A percentile compares a stretch with the other conserved stretches of the same genome.
Conservation (phyloP, 2,329 filamentous ascomycete genomes). For the Claviceps sp. region DNA sequence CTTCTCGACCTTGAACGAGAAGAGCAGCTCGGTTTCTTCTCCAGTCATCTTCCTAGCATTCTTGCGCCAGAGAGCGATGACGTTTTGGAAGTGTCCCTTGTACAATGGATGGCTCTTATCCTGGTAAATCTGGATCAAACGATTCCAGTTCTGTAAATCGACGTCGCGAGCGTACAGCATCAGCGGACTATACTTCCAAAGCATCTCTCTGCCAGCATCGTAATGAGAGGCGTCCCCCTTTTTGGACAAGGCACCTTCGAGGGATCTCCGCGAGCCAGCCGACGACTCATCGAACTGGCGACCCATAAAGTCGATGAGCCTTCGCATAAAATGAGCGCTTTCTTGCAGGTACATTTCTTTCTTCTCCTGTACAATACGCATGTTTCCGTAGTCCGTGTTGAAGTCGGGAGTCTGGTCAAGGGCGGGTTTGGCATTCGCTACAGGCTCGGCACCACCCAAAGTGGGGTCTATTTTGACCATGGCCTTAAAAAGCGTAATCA, state of each 20-base stretch:
- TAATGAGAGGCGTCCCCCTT: constrained; percentile 62
- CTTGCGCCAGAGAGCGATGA: constrained; percentile 66
- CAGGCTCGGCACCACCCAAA: constrained; percentile 40
- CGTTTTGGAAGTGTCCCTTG: constrained; percentile 67
- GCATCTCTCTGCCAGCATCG: constrained; percentile 53
- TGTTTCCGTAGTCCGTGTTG: constrained; percentile 67
- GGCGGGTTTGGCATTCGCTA: constrained; percentile 34
- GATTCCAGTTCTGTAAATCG: constrained; percentile 69
- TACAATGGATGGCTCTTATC: constrained; percentile 64
- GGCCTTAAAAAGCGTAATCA: constrained; percentile 78
- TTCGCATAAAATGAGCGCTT: constrained; percentile 61
- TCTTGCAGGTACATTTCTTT: constrained; percentile 77
- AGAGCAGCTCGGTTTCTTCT: constrained; percentile 75
- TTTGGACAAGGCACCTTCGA: constrained; percentile 46
- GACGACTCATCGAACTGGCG: constrained; percentile 67
- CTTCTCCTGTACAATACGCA: constrained; percentile 91
- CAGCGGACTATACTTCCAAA: constrained; percentile 82
- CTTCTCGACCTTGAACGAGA: constrained; percentile 72
- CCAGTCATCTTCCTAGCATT: constrained; percentile 61
- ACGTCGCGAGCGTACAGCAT: constrained; percentile 82
- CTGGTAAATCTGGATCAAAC: constrained; percentile 68
- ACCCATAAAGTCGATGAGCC: constrained; percentile 71
- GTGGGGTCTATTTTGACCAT: constrained; percentile 88
- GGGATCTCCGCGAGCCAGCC: constrained; percentile 51
- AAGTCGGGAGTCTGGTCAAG: constrained; percentile 35